Evolutionary conservation across 2,329 filamentous ascomycete genomes (phyloP), one percentile per base, ranked within the genome.

Genomic region (Pyrenochaeta sp.): DNA sequence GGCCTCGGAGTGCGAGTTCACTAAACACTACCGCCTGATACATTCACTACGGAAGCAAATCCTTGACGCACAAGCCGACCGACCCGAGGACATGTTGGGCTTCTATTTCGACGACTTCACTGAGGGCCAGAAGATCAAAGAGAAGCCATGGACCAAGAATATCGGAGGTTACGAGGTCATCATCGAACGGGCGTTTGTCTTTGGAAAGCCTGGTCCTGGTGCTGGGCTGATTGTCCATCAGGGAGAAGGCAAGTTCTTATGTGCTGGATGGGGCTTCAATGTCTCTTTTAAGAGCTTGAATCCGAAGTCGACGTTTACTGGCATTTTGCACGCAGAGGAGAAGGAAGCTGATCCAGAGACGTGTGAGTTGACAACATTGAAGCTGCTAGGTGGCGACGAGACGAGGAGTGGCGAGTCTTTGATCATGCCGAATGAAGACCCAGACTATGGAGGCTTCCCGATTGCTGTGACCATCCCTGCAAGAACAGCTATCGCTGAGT

Each of bases 351-450:
- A 81, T 27, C 63, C 71, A 8, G 72, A 76, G 15, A 77, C 70
- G 2, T 78, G 77, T 1, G 67, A 74, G 51, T 37, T 83, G 49
- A 65, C 62, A 22, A 81, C 78, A 0, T 47, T 77, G 54, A 72
- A 79, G 28, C 61, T 68, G 22, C 58, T 83, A 25, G 79, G 80
- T 52, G 80, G 81, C 0, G 81, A 83, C 46, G 81, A 83, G 73
- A 83, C 80, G 5, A 65, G 79, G 25, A 81, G 80, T 61, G 84
- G 84, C 1, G 72, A 74, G 46, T 82, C 79, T 47, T 66, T 79
- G 19, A 83, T 86, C 61, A 87, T 87, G 85, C 85, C 83, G 0
- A 84, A 81, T 56, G 82, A 85, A 34, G 77, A 85, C 34, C 83
- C 84, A 0, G 84, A 86, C 58, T 86, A 86, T 66, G 84, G 84